Percentiles rank a stretch among this genome's conserved stretches.
Conservation (phyloP, 257 asterid genomes). For the Plectranthus barbatus region DNA sequence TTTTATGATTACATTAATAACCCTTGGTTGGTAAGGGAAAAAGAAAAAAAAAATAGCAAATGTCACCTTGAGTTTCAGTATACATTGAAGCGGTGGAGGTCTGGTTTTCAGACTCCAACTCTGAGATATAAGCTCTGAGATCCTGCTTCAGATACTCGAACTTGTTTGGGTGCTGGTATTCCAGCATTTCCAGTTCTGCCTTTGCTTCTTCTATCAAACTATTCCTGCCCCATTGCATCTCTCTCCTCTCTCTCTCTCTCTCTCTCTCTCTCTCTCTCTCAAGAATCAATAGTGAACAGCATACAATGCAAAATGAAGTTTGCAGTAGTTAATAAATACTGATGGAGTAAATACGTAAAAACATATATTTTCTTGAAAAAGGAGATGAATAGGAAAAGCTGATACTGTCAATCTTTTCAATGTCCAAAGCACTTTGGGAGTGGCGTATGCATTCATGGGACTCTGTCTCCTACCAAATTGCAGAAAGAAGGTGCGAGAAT, state of each 20-base stretch:
- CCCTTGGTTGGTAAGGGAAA: no score
- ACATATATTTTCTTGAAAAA: no score
- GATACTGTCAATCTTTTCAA: not conserved
- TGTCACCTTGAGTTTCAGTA: conserved; percentile 45
- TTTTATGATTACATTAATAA: no score
- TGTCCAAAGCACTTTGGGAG: conserved; percentile 5
- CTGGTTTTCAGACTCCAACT: conserved; percentile 24
- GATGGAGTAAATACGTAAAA: not conserved
- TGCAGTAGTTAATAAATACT: not conserved
- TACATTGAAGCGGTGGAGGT: not conserved
- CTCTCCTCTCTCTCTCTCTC: conserved; percentile 6
- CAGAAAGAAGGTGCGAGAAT: not conserved
- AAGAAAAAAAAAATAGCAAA: not conserved
- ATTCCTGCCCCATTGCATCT: conserved; percentile 12
- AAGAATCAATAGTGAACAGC: not conserved
- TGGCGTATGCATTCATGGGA: not conserved
- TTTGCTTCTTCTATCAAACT: conserved; percentile 40
- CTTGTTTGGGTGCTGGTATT: conserved; percentile 38
- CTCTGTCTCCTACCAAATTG: no score
- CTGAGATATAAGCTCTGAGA: conserved; percentile 39
- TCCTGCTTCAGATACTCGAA: conserved; percentile 42
- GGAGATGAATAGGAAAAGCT: no score
- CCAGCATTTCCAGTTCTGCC: conserved; percentile 52
- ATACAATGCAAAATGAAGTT: not conserved
- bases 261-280: not conserved